Evolutionary conservation across 2,329 filamentous ascomycete genomes (phyloP).

Genomic region (Hypomyces perniciosus): DNA sequence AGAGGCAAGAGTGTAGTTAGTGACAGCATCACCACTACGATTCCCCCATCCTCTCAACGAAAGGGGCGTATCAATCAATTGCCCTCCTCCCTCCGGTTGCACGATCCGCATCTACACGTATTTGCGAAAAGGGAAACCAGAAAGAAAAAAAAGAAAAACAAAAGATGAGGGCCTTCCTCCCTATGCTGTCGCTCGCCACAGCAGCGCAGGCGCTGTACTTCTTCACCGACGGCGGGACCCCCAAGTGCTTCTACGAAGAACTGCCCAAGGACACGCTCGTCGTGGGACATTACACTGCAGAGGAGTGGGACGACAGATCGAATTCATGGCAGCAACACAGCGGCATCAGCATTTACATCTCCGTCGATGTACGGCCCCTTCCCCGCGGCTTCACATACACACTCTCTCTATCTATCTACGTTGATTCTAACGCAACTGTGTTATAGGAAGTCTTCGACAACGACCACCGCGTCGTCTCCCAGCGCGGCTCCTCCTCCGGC

Average conservation of each 20-base stretch:
- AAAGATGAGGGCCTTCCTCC: conserved; percentile 55
- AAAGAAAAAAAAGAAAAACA: background rate
- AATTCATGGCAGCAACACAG: conserved; percentile 66
- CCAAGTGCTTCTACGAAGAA: conserved; percentile 98
- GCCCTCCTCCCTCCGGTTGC: no score
- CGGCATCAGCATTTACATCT: conserved; percentile 78
- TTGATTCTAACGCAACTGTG: conserved; percentile 8
- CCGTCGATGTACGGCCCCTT: conserved; percentile 62
- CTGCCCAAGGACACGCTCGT: conserved; percentile 95
- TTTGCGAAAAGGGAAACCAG: background rate
- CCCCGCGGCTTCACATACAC: background rate
- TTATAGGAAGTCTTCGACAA: conserved; percentile 85
- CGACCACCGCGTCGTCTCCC: conserved; percentile 90
- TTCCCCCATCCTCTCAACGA: no score
- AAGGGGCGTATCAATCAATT: no score
- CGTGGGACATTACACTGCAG: conserved; percentile 83
- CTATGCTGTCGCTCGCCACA: conserved; percentile 59
- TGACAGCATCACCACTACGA: no score
- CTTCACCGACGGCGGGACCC: conserved; percentile 78
- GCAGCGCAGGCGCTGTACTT: conserved; percentile 84
- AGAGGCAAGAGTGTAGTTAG: no score
- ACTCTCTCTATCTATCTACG: background rate
- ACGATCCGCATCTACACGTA: no score
- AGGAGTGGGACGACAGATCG: conserved; percentile 70
- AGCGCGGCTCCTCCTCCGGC: conserved; percentile 68